phyloP scores from a whole-genome alignment of 352 stramenopile species.

The Phytopythium mirpurense region DNA sequence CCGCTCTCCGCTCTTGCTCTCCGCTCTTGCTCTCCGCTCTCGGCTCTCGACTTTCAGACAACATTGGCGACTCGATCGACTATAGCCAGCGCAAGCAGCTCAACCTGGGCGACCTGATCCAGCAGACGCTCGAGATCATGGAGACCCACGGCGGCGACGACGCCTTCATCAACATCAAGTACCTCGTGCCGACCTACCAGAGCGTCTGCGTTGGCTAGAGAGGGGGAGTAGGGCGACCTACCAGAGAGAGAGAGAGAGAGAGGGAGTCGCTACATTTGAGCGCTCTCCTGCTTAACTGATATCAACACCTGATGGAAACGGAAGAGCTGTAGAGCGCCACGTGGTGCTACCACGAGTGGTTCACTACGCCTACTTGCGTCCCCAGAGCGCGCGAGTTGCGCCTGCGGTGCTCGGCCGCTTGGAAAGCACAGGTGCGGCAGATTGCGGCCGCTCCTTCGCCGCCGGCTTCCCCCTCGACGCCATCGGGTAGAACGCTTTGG shows the following conservation, averaged over 20 bases:
- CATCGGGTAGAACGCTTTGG: background rate
- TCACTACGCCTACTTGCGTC: background rate
- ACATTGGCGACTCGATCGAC: conserved; percentile 95
- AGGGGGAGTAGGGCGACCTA: too few relatives aligned
- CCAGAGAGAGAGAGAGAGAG: too few relatives aligned
- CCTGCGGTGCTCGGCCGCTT: background rate
- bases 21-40: too few relatives aligned
- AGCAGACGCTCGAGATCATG: conserved; percentile 96
- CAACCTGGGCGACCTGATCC: conserved; percentile 95
- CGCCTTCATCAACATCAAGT: conserved; percentile 99
- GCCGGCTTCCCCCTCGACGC: background rate
- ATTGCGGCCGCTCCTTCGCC: conserved; percentile 19
- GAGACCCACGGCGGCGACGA: conserved; percentile 95
- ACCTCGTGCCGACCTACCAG: conserved; percentile 96
- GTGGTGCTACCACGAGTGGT: too few relatives aligned
- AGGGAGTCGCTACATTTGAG: too few relatives aligned
- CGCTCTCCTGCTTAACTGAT: too few relatives aligned
- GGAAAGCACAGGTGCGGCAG: conserved; percentile 11
- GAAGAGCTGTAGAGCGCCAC: too few relatives aligned
- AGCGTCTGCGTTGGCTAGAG: conserved; percentile 77
- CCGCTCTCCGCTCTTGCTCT: background rate
- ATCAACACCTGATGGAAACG: too few relatives aligned
- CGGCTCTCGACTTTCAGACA: too few relatives aligned
- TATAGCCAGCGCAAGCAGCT: conserved; percentile 94
- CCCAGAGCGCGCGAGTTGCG: background rate